Base-by-base conservation (phyloP, 345 rosid species). In the Acer negundo region DNA sequence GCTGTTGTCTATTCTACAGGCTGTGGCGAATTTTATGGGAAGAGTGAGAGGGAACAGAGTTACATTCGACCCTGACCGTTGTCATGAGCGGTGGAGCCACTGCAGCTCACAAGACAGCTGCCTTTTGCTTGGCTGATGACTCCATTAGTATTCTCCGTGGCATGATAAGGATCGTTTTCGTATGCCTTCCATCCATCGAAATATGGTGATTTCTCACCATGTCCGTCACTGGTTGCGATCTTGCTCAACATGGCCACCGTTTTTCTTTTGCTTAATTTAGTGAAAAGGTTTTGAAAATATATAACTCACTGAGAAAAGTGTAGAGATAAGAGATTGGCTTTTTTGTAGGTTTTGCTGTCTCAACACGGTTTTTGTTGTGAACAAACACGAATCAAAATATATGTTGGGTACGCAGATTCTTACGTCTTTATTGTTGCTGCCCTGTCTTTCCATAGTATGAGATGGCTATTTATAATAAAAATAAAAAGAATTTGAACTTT, bases 11-110 rank as follows among this genome's bases (percentile, higher is more conserved):
- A 11, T 42, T 46, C 19, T 56, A 55, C 88, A 96, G 99, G 97
- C 95, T 56, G 86, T 96, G 11, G 98, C 98, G 23, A 94, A 87
- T 12, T 96, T 94, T 67, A 96, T 96, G 99, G 90, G 81, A 68
- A 90, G 83, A 85, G 95, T 90, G 19, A 92, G 98, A 80, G 90
- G 95, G 10, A 79, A 86, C 72, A 86, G 71, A 77, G 93, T 85
- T 6, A 85, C 72, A 23, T 96, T 91, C 76, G 92, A 97, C 56
- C 94, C 95, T 35, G 87, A 89, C 80, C 91, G 97, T 97, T 70
- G 99, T 94, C 12, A 97, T 94, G 99, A 91, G 95, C 55, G 98
- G 98, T 1, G 99, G 99, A 77, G 99, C 97, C 40, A 94, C 98
- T 67, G 97, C 97, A 74, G 99, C 99, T 72, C 94, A 94, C 71